phyloP scores from a whole-genome alignment of 1,139 yeast genomes.

The Protomyces lactucae-debilis region DNA sequence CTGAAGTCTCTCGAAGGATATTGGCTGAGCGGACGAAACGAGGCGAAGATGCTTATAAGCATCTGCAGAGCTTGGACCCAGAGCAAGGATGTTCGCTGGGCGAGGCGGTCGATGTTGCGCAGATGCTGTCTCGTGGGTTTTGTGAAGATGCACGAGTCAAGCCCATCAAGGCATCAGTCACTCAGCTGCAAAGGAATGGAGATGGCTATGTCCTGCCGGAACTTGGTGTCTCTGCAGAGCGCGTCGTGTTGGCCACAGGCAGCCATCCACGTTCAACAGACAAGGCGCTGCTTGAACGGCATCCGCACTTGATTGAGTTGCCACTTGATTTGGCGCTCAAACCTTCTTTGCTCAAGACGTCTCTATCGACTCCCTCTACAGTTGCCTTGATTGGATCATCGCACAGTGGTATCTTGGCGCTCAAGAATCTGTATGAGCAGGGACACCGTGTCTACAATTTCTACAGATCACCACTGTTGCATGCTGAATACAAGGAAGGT shows the following conservation, averaged over 20 bases:
- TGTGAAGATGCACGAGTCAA: slow-evolving; percentile 15
- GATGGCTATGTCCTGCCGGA: slow-evolving; percentile 4
- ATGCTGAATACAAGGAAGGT: slow-evolving; percentile 23
- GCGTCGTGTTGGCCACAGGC: slow-evolving; percentile 20
- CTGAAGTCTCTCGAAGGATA: slow-evolving; percentile 5
- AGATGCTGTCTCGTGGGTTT: slow-evolving; percentile 16
- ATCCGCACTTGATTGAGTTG: slow-evolving; percentile 16
- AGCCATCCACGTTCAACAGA: slow-evolving; percentile 19
- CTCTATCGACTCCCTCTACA: neutral
- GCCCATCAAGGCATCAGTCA: slow-evolving; percentile 4
- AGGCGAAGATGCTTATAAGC: neutral
- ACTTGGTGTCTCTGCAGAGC: slow-evolving; percentile 7
- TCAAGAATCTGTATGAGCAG: slow-evolving; percentile 21
- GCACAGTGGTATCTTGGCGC: slow-evolving; percentile 25
- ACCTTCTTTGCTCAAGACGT: slow-evolving; percentile 1
- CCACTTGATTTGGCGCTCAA: slow-evolving; percentile 15
- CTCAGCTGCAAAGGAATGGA: neutral
- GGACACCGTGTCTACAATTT: slow-evolving; percentile 17
- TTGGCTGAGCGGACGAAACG: slow-evolving; percentile 6
- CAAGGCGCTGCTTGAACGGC: neutral
- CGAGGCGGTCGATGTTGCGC: slow-evolving; percentile 19
- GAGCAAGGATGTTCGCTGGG: slow-evolving; percentile 15
- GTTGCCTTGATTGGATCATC: slow-evolving; percentile 20
- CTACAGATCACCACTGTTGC: slow-evolving; percentile 14
- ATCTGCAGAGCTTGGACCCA: slow-evolving; percentile 8